Conservation (phyloP, 2,329 filamentous ascomycete genomes). For the Pseudocercospora vitis region DNA sequence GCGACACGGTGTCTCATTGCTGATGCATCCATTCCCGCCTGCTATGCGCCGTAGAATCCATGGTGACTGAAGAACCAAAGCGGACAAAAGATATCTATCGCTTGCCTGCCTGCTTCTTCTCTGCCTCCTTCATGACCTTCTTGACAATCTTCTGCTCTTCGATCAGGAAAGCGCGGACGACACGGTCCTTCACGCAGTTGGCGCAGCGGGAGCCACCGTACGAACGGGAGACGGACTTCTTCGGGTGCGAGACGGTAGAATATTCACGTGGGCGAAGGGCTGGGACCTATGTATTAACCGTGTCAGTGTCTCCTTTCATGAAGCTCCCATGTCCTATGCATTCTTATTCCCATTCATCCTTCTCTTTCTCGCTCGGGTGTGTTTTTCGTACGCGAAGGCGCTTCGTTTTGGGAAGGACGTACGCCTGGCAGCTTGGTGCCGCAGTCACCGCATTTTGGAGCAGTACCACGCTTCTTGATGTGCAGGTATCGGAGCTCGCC, state of each 20-base stretch:
- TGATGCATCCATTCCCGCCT: constrained; percentile 20
- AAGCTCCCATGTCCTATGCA: background rate
- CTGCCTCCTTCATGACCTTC: constrained; percentile 99
- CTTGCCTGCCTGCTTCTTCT: constrained; percentile 62
- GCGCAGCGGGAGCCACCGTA: constrained; percentile 98
- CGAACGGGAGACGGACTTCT: constrained; percentile 98
- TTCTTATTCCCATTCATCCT: constrained; percentile 1
- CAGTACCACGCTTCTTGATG: constrained; percentile 99
- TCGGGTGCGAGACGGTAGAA: constrained; percentile 91
- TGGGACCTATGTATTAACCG: constrained; percentile 64
- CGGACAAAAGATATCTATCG: constrained; percentile 25
- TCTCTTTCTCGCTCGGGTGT: background rate
- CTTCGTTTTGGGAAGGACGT: constrained; percentile 55
- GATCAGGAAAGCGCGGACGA: constrained; percentile 97
- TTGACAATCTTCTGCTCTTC: constrained; percentile 99
- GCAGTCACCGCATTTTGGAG: constrained; percentile 99
- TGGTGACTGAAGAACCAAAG: constrained; percentile 13
- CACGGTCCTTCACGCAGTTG: constrained; percentile 97
- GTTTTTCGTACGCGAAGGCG: background rate
- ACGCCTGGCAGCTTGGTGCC: constrained; percentile 96
- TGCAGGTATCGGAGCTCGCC: constrained; percentile 94
- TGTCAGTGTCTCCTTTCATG: constrained; percentile 21
- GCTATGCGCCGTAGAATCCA: constrained; percentile 18
- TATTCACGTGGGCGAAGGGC: constrained; percentile 98
- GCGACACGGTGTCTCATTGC: constrained; percentile 11